Percentiles rank a stretch among this genome's conserved stretches.
Evolutionary conservation across 2,329 filamentous ascomycete genomes (phyloP).

Genomic region (Paracamarosporium sp.): DNA sequence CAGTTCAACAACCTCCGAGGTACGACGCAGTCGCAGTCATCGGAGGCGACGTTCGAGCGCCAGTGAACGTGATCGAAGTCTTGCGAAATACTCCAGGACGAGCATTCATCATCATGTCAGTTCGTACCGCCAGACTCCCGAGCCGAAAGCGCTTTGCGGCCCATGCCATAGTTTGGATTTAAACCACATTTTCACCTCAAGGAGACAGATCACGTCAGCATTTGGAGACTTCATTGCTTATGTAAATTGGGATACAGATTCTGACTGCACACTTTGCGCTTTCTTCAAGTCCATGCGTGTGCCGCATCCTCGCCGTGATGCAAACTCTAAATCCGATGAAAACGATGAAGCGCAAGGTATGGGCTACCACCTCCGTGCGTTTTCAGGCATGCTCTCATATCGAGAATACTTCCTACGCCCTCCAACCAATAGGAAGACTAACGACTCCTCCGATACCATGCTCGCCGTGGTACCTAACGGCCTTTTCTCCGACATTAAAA

Average conservation of each 20-base stretch:
- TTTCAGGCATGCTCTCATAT: constrained; percentile 2
- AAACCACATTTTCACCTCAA: neutral
- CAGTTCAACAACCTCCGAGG: neutral
- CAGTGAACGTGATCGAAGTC: neutral
- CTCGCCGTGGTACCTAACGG: constrained; percentile 9
- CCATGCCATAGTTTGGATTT: neutral
- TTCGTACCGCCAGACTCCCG: neutral
- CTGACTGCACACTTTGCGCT: neutral
- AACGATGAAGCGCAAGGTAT: neutral
- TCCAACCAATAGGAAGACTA: neutral
- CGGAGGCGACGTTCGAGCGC: neutral
- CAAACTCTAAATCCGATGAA: neutral
- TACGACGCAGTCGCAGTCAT: neutral
- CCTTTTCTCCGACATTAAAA: constrained; percentile 3
- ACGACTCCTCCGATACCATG: neutral
- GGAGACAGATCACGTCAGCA: neutral
- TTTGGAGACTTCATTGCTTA: neutral
- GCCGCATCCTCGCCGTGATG: neutral
- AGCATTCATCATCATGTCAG: neutral
- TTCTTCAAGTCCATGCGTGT: neutral
- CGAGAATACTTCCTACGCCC: constrained; percentile 5
- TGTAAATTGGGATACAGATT: neutral
- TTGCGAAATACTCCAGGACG: neutral
- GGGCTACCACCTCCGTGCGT: constrained; percentile 7
- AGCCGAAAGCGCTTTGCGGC: neutral